Percentiles rank a stretch among this genome's conserved stretches.
Conservation (phyloP, 495 filamentous ascomycete genomes). For the Penicillium bovifimosum region DNA sequence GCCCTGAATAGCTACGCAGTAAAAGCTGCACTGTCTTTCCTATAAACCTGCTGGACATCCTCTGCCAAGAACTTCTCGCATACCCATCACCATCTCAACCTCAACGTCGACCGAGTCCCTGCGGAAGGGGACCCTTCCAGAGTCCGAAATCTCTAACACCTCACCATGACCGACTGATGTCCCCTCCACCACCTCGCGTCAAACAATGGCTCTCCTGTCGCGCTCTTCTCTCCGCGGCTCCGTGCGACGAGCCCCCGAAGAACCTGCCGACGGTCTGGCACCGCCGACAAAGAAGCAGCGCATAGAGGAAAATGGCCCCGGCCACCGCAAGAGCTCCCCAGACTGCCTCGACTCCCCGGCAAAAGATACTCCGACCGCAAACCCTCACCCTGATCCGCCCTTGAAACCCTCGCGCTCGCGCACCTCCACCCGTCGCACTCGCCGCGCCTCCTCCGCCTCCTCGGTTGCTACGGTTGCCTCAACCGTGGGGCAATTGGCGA, state of each 20-base stretch:
- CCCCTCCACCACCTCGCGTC: neutral
- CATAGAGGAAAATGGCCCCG: conserved; percentile 15
- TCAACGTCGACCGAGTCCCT: neutral
- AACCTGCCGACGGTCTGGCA: conserved; percentile 18
- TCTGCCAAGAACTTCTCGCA: conserved; percentile 6
- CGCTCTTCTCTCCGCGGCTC: conserved; percentile 35
- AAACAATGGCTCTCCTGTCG: conserved; percentile 37
- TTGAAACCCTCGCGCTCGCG: conserved; percentile 20
- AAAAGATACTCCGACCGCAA: conserved; percentile 12
- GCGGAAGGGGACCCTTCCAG: neutral
- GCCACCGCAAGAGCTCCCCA: conserved; percentile 35
- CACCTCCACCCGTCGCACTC: conserved; percentile 15
- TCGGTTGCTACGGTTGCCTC: conserved; percentile 19
- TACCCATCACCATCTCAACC: neutral
- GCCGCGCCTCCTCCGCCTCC: conserved; percentile 10
- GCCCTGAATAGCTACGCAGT: neutral
- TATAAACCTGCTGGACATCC: neutral
- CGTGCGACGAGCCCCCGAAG: conserved; percentile 28
- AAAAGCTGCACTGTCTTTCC: neutral
- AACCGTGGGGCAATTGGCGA: conserved; percentile 10
- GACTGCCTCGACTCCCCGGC: conserved; percentile 36
- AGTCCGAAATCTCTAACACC: neutral
- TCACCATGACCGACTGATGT: conserved; percentile 5
- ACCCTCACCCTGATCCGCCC: conserved; percentile 16
- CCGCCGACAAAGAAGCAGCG: conserved; percentile 34